Evolutionary conservation across 768 basidiomycete genomes (phyloP), one percentile per base, ranked within the genome.

Genomic region (Lactarius evosmus): DNA sequence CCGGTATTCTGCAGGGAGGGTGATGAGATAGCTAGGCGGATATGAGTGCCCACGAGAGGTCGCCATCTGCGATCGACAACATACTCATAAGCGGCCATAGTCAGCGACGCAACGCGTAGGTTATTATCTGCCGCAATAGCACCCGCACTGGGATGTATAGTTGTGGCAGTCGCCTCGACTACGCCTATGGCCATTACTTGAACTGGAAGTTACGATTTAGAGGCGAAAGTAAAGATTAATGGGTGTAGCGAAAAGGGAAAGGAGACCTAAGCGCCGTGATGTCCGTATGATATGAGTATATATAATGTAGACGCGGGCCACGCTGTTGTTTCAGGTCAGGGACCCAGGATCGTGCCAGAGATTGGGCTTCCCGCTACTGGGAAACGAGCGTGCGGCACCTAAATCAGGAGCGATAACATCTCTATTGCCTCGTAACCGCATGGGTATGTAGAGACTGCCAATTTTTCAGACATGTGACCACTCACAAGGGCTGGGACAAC

Each of bases 21-120:
- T 69, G n/a, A 55, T 17, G 30, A 69, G 1, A 56, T 63, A 69
- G 34, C 68, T 69, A 44, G 6, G 11, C 14, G 8, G 4, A n/a
- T 6, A 4, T 51, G 9, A 50, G 55, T 61, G 22, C n/a, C 9
- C 4, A 44, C 6, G 55, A 36, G n/a, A 27, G 25, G 22, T n/a
- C 17, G 1, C 14, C 32, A 34, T 12, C 7, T 4, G 27, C 9
- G 4, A 40, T 12, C 16, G 29, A 22, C 2, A 11, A 61, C 69
- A 27, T 30, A 69, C 67, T 69, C 69, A 56, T 66, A 69, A 29
- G 65, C 52, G 32, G 63, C 67, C 25, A 69, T 46, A 22, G 55
- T 22, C 2, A 69, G 19, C 12, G 67, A 60, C 17, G 66, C 66
- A 41, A 68, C 27, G n/a, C 62, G 67, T 29, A 68, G 19, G 56